Evolutionary conservation across 495 filamentous ascomycete species (phyloP), one percentile per base, ranked within the genome.

Genomic region (Trichoderma virens): DNA sequence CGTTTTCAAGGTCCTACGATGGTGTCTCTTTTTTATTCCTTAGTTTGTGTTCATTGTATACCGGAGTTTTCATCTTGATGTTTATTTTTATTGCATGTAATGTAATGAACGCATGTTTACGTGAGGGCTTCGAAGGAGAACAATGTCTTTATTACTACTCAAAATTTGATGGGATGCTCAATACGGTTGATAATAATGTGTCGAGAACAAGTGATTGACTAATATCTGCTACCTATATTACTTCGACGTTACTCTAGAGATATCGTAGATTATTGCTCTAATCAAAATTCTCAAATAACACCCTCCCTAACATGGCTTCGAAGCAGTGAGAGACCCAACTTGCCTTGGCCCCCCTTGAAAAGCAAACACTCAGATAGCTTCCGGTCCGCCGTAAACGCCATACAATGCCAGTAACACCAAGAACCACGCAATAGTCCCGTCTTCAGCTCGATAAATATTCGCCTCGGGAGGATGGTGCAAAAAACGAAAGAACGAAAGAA

Each of bases 321-420:
- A 35, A 35, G 32, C 4, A 35, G 11, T 4, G 11, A 35, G 11
- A 35, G 32, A 35, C 32, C 32, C 11, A 35, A 35, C 16, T 45
- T 8, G 6, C 9, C 5, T n/a, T 45, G 41, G n/a, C n/a, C n/a
- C 9, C 9, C 16, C 41, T 45, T 45, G 41, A n/a, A 14, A 8
- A 45, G 18, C 41, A 45, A 18, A 16, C 16, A 45, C 16, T 18
- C 41, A 45, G 3, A n/a, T 45, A 13, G 5, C 32, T 11, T 5
- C 18, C 13, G 3, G 16, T 5, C 18, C 9, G 16, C n/a, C n/a
- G n/a, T n/a, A 65, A 68, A 72, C 70, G 72, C 72, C 72, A 64
- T 67, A 65, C 70, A 61, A 74, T 72, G 69, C 70, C 7, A 62
- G 64, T 67, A 39, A 65, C 47, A 66, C 11, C 32, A 35, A 35